phyloP scores from a whole-genome alignment of 2,329 filamentous ascomycete species.

The Sporothrix globosa region DNA sequence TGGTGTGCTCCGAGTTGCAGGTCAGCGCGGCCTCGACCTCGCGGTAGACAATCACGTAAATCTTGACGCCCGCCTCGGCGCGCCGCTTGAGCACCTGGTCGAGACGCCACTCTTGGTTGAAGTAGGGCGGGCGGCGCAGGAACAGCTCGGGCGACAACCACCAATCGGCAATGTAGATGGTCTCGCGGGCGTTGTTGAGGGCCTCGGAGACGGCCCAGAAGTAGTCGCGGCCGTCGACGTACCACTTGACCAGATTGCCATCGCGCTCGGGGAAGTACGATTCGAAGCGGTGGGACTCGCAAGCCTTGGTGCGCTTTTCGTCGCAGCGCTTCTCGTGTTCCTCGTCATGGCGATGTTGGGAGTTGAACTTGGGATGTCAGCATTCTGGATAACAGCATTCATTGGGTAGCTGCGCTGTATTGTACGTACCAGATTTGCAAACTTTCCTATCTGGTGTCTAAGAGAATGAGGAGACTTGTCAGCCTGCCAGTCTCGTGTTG shows the following conservation, averaged over 20 bases:
- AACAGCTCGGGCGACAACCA: constrained; percentile 92
- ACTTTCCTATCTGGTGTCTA: constrained; percentile 64
- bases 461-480: background rate
- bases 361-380: constrained; percentile 63
- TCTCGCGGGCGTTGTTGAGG: constrained; percentile 85
- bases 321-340: constrained; percentile 85
- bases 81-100: constrained; percentile 85
- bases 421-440: constrained; percentile 60
- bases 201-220: constrained; percentile 91
- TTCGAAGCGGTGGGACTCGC: constrained; percentile 77
- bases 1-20: constrained; percentile 92
- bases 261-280: constrained; percentile 88
- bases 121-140: constrained; percentile 78
- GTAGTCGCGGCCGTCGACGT: constrained; percentile 93
- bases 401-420: background rate
- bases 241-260: constrained; percentile 92
- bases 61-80: constrained; percentile 91
- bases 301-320: constrained; percentile 72
- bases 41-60: constrained; percentile 90
- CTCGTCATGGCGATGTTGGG: constrained; percentile 90
- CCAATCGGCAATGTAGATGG: constrained; percentile 96
- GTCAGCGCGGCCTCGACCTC: constrained; percentile 81
- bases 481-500: background rate
- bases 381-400: no score
- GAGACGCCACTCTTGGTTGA: constrained; percentile 82